Conservation (phyloP, 202 grass and related monocot genomes). For the Zoysia matrella region DNA sequence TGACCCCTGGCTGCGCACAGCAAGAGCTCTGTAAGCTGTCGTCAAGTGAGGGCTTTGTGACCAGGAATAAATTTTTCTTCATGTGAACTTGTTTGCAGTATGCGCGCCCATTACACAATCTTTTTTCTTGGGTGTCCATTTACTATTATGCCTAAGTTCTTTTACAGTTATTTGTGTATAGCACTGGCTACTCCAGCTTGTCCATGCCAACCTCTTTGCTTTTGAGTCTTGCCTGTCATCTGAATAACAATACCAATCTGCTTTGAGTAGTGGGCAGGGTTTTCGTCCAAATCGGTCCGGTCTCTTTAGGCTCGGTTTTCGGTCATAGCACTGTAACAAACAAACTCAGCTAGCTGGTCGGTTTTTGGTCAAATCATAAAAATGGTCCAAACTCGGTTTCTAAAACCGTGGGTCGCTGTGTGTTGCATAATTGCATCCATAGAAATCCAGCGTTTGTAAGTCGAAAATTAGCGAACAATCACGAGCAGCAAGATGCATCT, state of each 20-base stretch:
- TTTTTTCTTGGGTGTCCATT: not conserved
- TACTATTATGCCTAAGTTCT: not conserved
- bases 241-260: not conserved
- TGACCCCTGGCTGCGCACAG: not conserved
- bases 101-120: not conserved
- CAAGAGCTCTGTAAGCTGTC: slow-evolving; percentile 10
- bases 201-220: not conserved
- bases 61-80: slow-evolving; percentile 46
- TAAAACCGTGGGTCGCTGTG: not conserved
- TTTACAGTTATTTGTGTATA: not conserved
- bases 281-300: no score
- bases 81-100: slow-evolving; percentile 30
- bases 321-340: no score
- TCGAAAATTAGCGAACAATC: not conserved
- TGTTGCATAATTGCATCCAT: not conserved
- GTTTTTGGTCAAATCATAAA: no score
- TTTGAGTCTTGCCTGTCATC: not conserved
- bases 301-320: no score
- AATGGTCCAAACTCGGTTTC: no score
- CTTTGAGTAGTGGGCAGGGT: not conserved
- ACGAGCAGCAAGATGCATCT: not conserved
- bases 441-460: not conserved
- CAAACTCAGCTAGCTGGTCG: no score
- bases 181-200: not conserved
- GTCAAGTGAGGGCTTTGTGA: slow-evolving; percentile 27